A percentile compares a stretch with the other conserved stretches of the same genome.
Evolutionary conservation across 495 filamentous ascomycete species (phyloP).

Genomic region (Trypethelium eluteriae): DNA sequence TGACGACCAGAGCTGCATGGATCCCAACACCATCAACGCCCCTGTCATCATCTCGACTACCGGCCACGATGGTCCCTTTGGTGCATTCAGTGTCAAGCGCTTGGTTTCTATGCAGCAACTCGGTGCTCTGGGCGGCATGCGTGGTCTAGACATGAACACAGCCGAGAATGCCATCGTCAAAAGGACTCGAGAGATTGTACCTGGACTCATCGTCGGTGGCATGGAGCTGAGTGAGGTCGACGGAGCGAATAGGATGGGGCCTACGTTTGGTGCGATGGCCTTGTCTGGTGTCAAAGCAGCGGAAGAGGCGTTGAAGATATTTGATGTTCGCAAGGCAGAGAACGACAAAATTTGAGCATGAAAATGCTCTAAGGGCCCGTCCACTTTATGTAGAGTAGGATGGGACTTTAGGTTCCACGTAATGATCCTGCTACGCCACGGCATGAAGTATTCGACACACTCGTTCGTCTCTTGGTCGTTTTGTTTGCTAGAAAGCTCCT

Average conservation of each 20-base stretch:
- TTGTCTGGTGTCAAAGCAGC: slow-evolving; percentile 80
- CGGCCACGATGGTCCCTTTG: slow-evolving; percentile 84
- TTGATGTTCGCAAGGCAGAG: slow-evolving; percentile 59
- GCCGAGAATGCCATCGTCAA: slow-evolving; percentile 90
- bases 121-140: slow-evolving; percentile 81
- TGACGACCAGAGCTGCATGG: slow-evolving; percentile 89
- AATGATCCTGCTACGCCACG: neutral
- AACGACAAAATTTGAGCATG: neutral
- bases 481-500: no score
- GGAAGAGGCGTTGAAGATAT: slow-evolving; percentile 70
- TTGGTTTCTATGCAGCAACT: slow-evolving; percentile 73
- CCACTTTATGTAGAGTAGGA: neutral
- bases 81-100: slow-evolving; percentile 79
- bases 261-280: slow-evolving; percentile 76
- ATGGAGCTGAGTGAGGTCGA: slow-evolving; percentile 92
- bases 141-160: slow-evolving; percentile 79
- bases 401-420: neutral
- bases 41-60: slow-evolving; percentile 79
- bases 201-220: slow-evolving; percentile 81
- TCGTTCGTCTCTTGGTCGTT: no score
- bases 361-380: neutral
- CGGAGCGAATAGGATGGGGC: slow-evolving; percentile 62
- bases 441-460: no score
- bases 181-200: slow-evolving; percentile 75
- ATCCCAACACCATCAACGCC: slow-evolving; percentile 91